A percentile compares a stretch with the other conserved stretches of the same genome.
Evolutionary conservation across 441 rosid species (phyloP).

Genomic region (Biscutella laevigata): DNA sequence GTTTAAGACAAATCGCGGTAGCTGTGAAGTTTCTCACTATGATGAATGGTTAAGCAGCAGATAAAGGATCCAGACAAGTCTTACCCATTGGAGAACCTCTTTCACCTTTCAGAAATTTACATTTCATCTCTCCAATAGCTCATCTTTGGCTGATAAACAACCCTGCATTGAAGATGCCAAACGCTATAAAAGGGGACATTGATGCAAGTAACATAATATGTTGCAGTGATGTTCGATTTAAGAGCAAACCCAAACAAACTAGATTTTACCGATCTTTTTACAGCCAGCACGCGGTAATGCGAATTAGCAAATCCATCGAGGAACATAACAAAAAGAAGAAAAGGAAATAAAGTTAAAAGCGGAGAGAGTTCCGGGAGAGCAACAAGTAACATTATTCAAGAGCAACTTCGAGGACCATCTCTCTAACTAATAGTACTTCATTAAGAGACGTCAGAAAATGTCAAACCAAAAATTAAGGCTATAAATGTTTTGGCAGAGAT

Average conservation of each 20-base stretch:
- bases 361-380: not conserved
- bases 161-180: slow-evolving; percentile 22
- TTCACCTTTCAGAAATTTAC: not conserved
- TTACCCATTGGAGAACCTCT: slow-evolving; percentile 9
- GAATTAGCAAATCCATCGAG: slow-evolving; percentile 20
- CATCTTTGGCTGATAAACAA: slow-evolving; percentile 1
- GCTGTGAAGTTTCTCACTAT: not conserved
- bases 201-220: slow-evolving; percentile 1
- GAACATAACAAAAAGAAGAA: slow-evolving; percentile 6
- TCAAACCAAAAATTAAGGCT: slow-evolving; percentile 7
- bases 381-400: slow-evolving; percentile 3
- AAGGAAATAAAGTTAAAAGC: slow-evolving; percentile 7
- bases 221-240: not conserved
- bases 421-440: not conserved
- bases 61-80: not conserved
- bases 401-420: not conserved
- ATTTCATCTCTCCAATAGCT: not conserved
- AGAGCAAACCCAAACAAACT: slow-evolving; percentile 17
- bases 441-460: not conserved
- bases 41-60: not conserved
- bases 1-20: not conserved
- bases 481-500: slow-evolving; percentile 7
- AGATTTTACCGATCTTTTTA: slow-evolving; percentile 23
- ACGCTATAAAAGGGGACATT: slow-evolving; percentile 12
- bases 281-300: slow-evolving; percentile 23